Conservation (phyloP, 306 rosid genomes). For the Fragaria ananassa region DNA sequence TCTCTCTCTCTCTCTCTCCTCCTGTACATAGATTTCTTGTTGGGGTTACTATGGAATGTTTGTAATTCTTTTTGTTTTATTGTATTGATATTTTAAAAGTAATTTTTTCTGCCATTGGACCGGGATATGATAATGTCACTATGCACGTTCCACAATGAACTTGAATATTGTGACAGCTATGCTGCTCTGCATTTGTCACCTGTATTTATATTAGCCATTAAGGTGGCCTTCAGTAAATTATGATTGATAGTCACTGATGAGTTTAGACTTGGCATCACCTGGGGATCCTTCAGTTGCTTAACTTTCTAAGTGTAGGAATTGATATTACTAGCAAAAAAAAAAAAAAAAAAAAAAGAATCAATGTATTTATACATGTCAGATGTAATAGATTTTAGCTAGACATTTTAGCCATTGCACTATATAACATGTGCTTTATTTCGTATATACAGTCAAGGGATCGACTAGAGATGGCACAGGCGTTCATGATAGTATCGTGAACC, state of each 20-base stretch:
- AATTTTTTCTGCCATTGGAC: neutral
- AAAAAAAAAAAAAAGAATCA: neutral
- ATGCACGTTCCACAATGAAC: neutral
- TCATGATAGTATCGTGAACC: slow-evolving; percentile 97
- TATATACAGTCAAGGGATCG: slow-evolving; percentile 81
- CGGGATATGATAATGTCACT: neutral
- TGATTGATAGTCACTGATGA: neutral
- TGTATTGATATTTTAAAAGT: neutral
- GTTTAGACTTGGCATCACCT: neutral
- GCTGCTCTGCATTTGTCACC: neutral
- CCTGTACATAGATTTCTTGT: neutral
- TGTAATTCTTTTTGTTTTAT: neutral
- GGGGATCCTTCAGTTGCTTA: neutral
- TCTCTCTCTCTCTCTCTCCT: neutral
- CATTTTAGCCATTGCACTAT: neutral
- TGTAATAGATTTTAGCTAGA: neutral
- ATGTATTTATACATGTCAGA: neutral
- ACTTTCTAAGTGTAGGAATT: neutral
- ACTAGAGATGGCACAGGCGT: slow-evolving; percentile 98
- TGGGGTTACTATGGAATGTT: neutral
- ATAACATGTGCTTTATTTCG: slow-evolving; percentile 23
- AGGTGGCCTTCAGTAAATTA: neutral
- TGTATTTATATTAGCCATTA: neutral
- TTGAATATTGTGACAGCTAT: neutral
- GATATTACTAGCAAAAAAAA: neutral